These are phyloP conservation scores for Mrakia hoshinonis DNA, from an alignment of 768 basidiomycete species.

Conservation along the genomic window DNA sequence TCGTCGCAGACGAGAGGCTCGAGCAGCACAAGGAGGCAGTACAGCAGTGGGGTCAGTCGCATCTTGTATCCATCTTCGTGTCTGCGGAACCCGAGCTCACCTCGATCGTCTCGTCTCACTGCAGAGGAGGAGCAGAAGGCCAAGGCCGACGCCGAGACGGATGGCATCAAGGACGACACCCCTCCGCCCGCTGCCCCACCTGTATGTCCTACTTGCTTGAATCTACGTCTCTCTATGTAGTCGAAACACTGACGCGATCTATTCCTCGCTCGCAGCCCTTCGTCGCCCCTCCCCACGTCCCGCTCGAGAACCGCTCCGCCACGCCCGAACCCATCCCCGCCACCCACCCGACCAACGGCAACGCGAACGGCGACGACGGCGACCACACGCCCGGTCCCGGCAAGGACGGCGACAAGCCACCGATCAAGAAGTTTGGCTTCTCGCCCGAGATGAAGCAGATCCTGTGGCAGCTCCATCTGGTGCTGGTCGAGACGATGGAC, in stretches of 20 bases:
- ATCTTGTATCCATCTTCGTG: neutral
- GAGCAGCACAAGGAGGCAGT: conserved; percentile 69
- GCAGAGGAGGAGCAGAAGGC: conserved; percentile 48
- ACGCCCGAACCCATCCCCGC: neutral
- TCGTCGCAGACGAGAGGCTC: conserved; percentile 58
- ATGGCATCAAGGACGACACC: neutral
- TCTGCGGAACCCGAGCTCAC: neutral
- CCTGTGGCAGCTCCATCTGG: conserved; percentile 9
- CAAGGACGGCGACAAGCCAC: neutral
- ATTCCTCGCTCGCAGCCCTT: neutral
- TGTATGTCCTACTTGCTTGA: too few species aligned
- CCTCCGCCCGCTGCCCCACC: too few species aligned
- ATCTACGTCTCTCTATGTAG: neutral
- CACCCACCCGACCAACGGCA: neutral
- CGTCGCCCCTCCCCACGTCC: neutral
- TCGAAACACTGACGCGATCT: neutral
- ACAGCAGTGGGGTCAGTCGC: conserved; percentile 54
- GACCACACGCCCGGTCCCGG: neutral
- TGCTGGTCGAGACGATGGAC: conserved; percentile 2
- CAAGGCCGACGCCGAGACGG: conserved; percentile 37
- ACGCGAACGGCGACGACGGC: neutral
- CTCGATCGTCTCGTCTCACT: neutral
- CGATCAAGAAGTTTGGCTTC: conserved; percentile 13
- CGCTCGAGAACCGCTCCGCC: neutral
- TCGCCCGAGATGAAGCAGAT: conserved; percentile 20